phyloP scores from a whole-genome alignment of 1,284 basidiomycete genomes.

The Moniliophthora roreri region DNA sequence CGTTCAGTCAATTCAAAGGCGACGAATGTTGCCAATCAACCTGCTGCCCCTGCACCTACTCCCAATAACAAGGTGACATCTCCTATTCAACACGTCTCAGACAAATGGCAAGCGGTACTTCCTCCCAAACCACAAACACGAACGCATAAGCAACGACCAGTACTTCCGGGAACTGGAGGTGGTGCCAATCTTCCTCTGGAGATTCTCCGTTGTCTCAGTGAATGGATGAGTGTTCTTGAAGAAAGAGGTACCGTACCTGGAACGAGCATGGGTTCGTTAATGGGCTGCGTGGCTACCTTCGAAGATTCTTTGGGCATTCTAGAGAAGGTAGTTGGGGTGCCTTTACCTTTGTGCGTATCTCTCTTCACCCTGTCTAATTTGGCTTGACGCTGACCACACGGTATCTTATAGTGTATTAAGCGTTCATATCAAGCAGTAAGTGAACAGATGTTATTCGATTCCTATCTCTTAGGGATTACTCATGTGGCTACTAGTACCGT shows the following conservation, averaged over 20 bases:
- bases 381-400: slow-evolving; percentile 8
- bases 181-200: slow-evolving; percentile 49
- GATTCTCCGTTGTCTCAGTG: slow-evolving; percentile 50
- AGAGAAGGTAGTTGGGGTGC: slow-evolving; percentile 54
- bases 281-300: slow-evolving; percentile 45
- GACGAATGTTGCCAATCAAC: too few species aligned
- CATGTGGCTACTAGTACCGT: slow-evolving; percentile 44
- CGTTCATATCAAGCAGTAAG: slow-evolving; percentile 56
- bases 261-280: slow-evolving; percentile 49
- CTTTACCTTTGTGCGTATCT: slow-evolving; percentile 57
- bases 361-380: not conserved
- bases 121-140: not conserved
- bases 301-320: slow-evolving; percentile 48
- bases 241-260: slow-evolving; percentile 54
- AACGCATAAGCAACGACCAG: not conserved
- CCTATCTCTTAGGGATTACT: not conserved
- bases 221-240: slow-evolving; percentile 59
- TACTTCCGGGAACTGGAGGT: slow-evolving; percentile 6
- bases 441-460: too few species aligned
- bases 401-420: slow-evolving; percentile 50
- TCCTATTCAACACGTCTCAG: not conserved
- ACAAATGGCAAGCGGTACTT: not conserved
- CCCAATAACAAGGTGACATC: not conserved
- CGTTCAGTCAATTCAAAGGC: not conserved
- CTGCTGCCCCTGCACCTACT: not conserved